phyloP scores from a whole-genome alignment of 441 rosid genomes.

The Adansonia grandidieri region DNA sequence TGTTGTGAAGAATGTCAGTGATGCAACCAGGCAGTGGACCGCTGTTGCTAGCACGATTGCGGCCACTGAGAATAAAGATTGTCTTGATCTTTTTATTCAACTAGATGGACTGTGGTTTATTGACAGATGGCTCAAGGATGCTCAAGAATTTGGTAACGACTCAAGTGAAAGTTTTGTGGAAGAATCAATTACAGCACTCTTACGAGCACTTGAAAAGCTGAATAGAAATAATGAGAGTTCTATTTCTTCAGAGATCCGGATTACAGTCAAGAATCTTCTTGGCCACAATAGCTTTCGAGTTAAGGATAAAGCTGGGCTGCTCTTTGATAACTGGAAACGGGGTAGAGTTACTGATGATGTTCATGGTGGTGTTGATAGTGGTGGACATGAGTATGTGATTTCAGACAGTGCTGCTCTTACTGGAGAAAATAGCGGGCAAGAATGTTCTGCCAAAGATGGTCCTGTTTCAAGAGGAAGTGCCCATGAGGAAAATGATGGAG shows the following conservation, averaged over 20 bases:
- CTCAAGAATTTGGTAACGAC: conserved; percentile 50
- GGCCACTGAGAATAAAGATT: conserved; percentile 83
- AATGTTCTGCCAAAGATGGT: conserved; percentile 44
- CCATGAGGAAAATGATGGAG: conserved; percentile 43
- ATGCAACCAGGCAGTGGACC: conserved; percentile 88
- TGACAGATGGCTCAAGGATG: conserved; percentile 79
- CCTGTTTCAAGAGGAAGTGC: conserved; percentile 42
- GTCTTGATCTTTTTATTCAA: conserved; percentile 87
- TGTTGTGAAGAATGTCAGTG: conserved; percentile 65
- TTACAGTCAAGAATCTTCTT: conserved; percentile 67
- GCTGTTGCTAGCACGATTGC: conserved; percentile 86
- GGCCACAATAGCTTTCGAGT: conserved; percentile 64
- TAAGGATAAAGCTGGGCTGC: conserved; percentile 73
- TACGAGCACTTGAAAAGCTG: conserved; percentile 78
- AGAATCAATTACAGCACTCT: conserved; percentile 72
- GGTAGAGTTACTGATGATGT: conserved; percentile 39
- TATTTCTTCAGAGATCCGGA: conserved; percentile 81
- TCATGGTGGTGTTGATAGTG: conserved; percentile 43
- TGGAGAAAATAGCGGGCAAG: conserved; percentile 39
- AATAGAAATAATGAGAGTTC: conserved; percentile 66
- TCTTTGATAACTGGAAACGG: conserved; percentile 68
- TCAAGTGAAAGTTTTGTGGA: conserved; percentile 61
- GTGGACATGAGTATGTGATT: conserved; percentile 38
- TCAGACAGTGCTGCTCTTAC: conserved; percentile 32
- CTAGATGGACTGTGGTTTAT: conserved; percentile 83